Conservation (phyloP, 2,329 filamentous ascomycete genomes). For the Laburnicola sp. region DNA sequence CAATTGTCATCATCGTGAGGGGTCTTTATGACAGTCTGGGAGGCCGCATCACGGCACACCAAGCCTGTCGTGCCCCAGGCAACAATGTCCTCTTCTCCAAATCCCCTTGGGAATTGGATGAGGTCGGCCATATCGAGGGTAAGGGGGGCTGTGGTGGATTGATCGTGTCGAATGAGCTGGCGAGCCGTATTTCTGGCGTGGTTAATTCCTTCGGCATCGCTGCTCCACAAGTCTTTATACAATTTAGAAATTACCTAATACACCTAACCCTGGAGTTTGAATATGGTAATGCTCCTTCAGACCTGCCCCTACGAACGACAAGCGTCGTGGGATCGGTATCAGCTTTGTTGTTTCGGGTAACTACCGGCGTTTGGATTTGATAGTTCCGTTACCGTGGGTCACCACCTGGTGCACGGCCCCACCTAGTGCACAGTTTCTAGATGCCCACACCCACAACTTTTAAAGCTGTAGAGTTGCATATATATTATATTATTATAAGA, state of each 20-base stretch:
- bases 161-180: constrained; percentile 1
- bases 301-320: no score
- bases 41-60: constrained; percentile 10
- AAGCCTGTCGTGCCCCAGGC: constrained; percentile 11
- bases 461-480: no score
- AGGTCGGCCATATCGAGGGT: constrained; percentile 6
- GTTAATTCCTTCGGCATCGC: constrained; percentile 1
- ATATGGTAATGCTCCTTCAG: no score
- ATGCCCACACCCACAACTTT: no score
- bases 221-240: constrained; percentile 2
- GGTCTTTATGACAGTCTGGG: constrained; percentile 13
- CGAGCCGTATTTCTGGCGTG: constrained; percentile 2
- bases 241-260: constrained; percentile 1
- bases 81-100: constrained; percentile 6
- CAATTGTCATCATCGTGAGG: constrained; percentile 8
- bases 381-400: no score
- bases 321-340: no score
- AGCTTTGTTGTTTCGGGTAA: no score
- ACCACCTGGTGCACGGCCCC: no score
- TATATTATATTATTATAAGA: no score
- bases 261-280: not conserved
- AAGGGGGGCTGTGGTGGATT: constrained; percentile 4
- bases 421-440: no score
- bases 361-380: no score
- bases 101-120: constrained; percentile 11